A percentile compares a stretch with the other conserved stretches of the same genome.
Conservation (phyloP, 192 early-diverging fungal genomes). For the Backusella australiensis region DNA sequence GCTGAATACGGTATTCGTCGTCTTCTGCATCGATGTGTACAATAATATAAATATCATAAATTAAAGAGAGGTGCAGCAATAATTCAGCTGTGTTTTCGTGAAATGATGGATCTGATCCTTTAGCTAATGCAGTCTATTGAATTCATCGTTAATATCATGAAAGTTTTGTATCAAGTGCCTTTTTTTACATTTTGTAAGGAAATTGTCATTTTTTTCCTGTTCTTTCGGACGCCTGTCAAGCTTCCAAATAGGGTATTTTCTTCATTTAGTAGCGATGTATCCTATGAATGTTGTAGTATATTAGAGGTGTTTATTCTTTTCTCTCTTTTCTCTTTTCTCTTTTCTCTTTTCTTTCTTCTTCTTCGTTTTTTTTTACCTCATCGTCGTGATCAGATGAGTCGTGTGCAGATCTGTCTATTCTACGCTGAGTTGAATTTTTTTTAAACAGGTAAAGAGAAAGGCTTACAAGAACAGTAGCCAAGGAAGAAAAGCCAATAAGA, state of each 20-base stretch:
- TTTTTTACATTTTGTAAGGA: slow-evolving; percentile 57
- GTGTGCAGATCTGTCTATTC: background rate
- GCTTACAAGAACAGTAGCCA: slow-evolving; percentile 24
- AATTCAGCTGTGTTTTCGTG: slow-evolving; percentile 52
- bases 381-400: background rate
- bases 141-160: background rate
- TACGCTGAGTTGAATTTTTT: background rate
- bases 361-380: background rate
- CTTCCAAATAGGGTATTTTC: slow-evolving; percentile 3
- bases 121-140: slow-evolving; percentile 69
- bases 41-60: slow-evolving; percentile 57
- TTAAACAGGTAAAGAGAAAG: slow-evolving; percentile 19
- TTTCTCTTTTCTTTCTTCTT: too few relatives aligned
- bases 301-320: background rate
- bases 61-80: slow-evolving; percentile 47
- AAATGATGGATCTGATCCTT: slow-evolving; percentile 68
- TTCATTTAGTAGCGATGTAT: background rate
- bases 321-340: too few relatives aligned
- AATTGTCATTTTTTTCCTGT: slow-evolving; percentile 53
- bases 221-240: slow-evolving; percentile 14
- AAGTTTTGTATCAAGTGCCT: background rate
- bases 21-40: slow-evolving; percentile 46
- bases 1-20: slow-evolving; percentile 55
- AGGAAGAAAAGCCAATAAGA: slow-evolving; percentile 26
- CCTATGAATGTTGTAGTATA: background rate